These are phyloP conservation scores for Phytophthora vignae DNA, from an alignment of 352 stramenopile species.

Conservation along the genomic window DNA sequence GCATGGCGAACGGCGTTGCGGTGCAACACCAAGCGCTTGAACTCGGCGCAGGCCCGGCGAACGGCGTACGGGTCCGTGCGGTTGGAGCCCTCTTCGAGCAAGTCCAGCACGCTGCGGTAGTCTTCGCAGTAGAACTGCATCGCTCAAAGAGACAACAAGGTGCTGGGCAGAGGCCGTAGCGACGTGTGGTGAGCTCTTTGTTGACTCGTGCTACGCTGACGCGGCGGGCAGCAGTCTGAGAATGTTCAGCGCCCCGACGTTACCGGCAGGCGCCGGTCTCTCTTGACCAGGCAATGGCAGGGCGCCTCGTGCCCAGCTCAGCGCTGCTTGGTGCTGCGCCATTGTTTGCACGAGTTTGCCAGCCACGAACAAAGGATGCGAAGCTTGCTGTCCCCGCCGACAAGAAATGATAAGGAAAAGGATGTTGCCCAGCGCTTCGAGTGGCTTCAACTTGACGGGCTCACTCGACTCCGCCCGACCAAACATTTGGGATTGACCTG, in stretches of 20 bases:
- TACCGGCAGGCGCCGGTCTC: conserved; percentile 24
- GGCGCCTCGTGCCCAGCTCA: neutral
- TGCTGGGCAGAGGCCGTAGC: neutral
- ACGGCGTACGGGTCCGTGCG: conserved; percentile 55
- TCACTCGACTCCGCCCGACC: neutral
- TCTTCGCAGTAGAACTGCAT: conserved; percentile 76
- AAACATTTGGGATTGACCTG: neutral
- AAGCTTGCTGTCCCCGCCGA: neutral
- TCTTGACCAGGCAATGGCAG: neutral
- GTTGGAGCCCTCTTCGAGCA: conserved; percentile 37
- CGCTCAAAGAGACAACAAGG: neutral
- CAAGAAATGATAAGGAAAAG: conserved; percentile 3
- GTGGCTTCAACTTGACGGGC: neutral
- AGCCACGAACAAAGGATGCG: neutral
- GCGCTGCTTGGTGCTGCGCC: neutral
- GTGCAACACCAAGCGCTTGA: conserved; percentile 56
- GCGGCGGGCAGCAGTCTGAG: conserved; percentile 1
- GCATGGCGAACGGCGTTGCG: conserved; percentile 27
- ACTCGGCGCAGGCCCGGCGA: conserved; percentile 61
- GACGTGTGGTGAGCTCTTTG: neutral
- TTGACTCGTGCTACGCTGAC: conserved; percentile 9
- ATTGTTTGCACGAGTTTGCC: neutral
- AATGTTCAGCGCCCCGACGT: conserved; percentile 31
- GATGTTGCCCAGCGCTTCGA: neutral
- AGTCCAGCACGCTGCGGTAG: conserved; percentile 40